A percentile compares a stretch with the other conserved stretches of the same genome.
phyloP scores from a whole-genome alignment of 1,284 basidiomycete species.

The Rhodotorula sp. region DNA sequence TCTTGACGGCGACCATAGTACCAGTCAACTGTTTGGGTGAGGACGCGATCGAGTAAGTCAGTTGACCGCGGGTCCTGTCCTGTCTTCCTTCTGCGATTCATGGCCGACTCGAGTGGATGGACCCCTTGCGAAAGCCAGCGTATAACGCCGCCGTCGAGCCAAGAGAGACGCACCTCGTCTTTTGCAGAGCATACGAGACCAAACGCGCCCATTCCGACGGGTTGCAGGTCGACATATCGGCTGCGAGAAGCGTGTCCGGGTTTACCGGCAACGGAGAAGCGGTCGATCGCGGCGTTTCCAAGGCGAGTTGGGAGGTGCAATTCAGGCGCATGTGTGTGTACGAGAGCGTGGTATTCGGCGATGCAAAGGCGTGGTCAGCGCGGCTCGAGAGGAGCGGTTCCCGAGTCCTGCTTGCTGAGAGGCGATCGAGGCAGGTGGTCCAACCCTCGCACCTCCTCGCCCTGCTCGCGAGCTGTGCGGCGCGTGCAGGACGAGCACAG shows the following conservation, averaged over 20 bases:
- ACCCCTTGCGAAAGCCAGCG: neutral
- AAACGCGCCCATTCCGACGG: conserved; percentile 99
- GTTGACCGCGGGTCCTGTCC: neutral
- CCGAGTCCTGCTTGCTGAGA: neutral
- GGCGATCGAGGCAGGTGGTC: neutral
- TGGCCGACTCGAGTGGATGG: neutral
- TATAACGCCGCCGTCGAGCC: no score
- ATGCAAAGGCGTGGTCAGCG: neutral
- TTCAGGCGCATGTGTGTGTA: neutral
- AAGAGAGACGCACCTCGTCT: conserved; percentile 55
- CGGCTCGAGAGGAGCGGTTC: neutral
- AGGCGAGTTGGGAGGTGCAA: neutral
- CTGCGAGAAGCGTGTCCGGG: neutral
- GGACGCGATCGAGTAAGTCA: neutral
- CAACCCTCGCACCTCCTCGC: neutral
- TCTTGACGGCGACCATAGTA: conserved; percentile 94
- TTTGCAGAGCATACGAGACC: conserved; percentile 98
- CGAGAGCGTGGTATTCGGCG: neutral
- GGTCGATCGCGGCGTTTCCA: neutral
- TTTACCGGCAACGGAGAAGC: neutral
- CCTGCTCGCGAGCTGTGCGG: no score
- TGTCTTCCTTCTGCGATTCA: neutral
- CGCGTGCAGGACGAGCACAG: neutral
- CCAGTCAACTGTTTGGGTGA: conserved; percentile 70
- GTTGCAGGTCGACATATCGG: conserved; percentile 98